Evolutionary conservation across 768 basidiomycete genomes (phyloP), one percentile per base, ranked within the genome.

Genomic region (Strobilomyces dryophilus): DNA sequence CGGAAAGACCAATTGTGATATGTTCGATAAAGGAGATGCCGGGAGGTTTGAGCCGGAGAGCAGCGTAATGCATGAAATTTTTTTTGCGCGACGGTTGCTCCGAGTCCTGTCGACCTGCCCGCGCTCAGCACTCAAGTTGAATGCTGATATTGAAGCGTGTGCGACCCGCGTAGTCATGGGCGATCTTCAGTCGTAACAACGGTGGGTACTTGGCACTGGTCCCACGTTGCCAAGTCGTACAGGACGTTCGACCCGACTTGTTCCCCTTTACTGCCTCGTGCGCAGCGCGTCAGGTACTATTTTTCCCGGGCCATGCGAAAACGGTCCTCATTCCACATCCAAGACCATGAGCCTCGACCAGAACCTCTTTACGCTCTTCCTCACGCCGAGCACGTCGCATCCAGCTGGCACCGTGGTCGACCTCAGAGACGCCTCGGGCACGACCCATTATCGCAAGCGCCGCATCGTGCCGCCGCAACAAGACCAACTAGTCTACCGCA

Each of bases 351-450:
- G 88, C 64, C 74, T 93, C 50, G 90, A 92, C 68, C 80, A 89
- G 68, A 92, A 92, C 66, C 74, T 93, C 11, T 93, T 92, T 73
- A 92, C 91, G 3, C 82, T 93, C 50, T 70, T 79, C 57, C 71
- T 91, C 51, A 77, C 79, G 0, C 80, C 81, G 6, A 80, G 79
- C 65, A 69, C 80, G 53, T 78, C 83, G 36, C 77, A 84, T 56
- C 77, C 80, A 11, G 74, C 75, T 59, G 62, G 59, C 2, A 53
- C 59, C 9, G 79, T 85, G 17, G 69, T 87, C 21, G 90, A 92
- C 67, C 81, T 93, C 47, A 72, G 81, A 21, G 89, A 92, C 61
- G 74, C 80, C 3, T 66, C 76, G 2, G 88, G 84, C 7, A 78
- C 67, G 4, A 66, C 80, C 1, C 83, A 92, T 67, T 93, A 93